Evolutionary conservation across 2,329 filamentous ascomycete species (phyloP).

Genomic region (Xylaria sp.): DNA sequence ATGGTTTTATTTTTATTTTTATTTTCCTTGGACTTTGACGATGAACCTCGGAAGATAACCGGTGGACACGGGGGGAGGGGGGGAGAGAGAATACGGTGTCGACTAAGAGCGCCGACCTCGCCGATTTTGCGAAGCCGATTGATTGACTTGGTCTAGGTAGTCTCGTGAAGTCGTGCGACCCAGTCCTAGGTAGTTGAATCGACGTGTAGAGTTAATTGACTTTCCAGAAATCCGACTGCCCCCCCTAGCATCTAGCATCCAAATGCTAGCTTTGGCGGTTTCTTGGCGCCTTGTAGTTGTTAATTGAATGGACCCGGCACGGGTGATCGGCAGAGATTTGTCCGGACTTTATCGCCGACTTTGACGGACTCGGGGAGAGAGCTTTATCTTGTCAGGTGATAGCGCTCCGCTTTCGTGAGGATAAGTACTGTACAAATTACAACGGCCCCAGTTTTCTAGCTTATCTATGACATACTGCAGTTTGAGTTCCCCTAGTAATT

Average conservation of each 20-base stretch:
- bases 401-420: slow-evolving; percentile 26
- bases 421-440: no score
- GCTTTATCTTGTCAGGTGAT: slow-evolving; percentile 22
- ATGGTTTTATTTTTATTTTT: not conserved
- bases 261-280: not conserved
- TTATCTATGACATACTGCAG: not conserved
- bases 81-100: not conserved
- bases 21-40: not conserved
- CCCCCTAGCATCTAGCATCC: not conserved
- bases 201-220: not conserved
- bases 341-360: slow-evolving; percentile 6
- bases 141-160: not conserved
- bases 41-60: not conserved
- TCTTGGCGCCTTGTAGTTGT: slow-evolving; percentile 10
- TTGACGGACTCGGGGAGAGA: no score
- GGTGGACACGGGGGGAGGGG: no score
- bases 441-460: not conserved
- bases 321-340: slow-evolving; percentile 19
- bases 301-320: not conserved
- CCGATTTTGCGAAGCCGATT: not conserved
- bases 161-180: not conserved
- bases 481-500: no score
- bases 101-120: not conserved
- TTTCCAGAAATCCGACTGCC: not conserved
- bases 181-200: not conserved